Base-by-base conservation (phyloP, 768 basidiomycete species). In the Mrakia hoshinonis region DNA sequence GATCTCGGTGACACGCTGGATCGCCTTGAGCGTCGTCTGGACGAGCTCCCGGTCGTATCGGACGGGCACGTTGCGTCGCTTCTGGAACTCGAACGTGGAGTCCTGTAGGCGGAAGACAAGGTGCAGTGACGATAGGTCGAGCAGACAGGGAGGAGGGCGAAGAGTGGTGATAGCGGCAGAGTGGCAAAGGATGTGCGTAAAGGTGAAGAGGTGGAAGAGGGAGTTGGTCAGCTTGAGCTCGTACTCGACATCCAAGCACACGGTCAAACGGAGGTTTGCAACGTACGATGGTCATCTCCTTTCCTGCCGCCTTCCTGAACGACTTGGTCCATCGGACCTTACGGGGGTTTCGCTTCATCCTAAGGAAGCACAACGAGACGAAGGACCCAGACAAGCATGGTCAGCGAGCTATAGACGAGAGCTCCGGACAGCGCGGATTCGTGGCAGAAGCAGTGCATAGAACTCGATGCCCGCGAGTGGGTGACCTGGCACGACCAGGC, bases 301-400 rank as follows among this genome's bases (percentile, higher is more conserved):
- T 99, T 66, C 96, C 96, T 64, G 94, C 91, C 24, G 96, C 93
- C 81, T 92, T 95, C 75, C 96, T 86, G 85, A 99, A 99, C 26
- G 96, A 96, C 81, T 99, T 99, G 55, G 96, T 99, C 96, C 96
- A 99, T 76, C 91, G 84, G 47, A 99, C 94, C 81, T 99, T 99
- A 73, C 96, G 88, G 55, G 96, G 96, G 82, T 98, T 99, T 48
- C 96, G 89, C 83, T 98, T 98, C 96, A 98, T 97, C 81, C 92
- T 94, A 75, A 36, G 24, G 46, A n/a, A 46, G 36, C 18, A 43
- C 24, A 55, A 36, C 18, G 31, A 26, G 7, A 13, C 7, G 54
- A 34, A 18, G 26, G 54, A 34, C 7, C 26, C 15, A 18, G 68
- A 47, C 15, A 34, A 36, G 47, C 9, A 38, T 15, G 13, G 58